Conservation (phyloP, 2,329 filamentous ascomycete genomes). For the Colletotrichum neosansevieriae region DNA sequence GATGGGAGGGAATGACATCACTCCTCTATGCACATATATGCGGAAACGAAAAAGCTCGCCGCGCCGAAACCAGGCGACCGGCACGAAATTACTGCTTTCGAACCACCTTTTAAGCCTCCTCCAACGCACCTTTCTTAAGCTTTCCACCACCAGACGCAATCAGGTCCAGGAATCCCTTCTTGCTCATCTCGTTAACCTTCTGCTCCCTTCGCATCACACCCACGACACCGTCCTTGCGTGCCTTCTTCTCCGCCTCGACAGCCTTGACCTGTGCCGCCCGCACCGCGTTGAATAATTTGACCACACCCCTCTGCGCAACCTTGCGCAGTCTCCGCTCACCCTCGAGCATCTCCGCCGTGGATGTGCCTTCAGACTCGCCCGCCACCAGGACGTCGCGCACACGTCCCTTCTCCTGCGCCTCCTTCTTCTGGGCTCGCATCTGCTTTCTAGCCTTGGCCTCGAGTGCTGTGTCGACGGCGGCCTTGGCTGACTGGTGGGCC, state of each 20-base stretch:
- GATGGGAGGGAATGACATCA: constrained; percentile 44
- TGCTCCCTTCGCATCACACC: constrained; percentile 86
- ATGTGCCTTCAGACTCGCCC: constrained; percentile 56
- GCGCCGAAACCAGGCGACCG: constrained; percentile 29
- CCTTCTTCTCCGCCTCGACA: constrained; percentile 78
- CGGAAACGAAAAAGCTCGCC: constrained; percentile 11
- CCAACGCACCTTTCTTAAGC: constrained; percentile 69
- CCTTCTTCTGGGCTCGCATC: constrained; percentile 82
- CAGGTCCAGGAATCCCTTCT: constrained; percentile 94
- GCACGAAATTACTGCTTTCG: constrained; percentile 10
- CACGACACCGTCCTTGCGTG: constrained; percentile 78
- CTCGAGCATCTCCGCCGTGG: constrained; percentile 70
- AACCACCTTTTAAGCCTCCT: constrained; percentile 60
- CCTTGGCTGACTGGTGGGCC: constrained; percentile 78
- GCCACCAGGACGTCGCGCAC: constrained; percentile 85
- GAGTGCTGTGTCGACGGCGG: constrained; percentile 80
- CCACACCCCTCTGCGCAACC: constrained; percentile 91
- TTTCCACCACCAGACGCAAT: constrained; percentile 76
- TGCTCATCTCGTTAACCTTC: constrained; percentile 94
- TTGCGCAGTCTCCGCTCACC: constrained; percentile 85
- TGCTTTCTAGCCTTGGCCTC: constrained; percentile 85
- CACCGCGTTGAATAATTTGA: constrained; percentile 97
- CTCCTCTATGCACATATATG: constrained; percentile 38
- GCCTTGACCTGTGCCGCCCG: constrained; percentile 92
- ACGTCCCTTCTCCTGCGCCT: constrained; percentile 85